A percentile compares a stretch with the other conserved stretches of the same genome.
phyloP scores from a whole-genome alignment of 2,329 filamentous ascomycete species.

The Talaromyces marneffei region DNA sequence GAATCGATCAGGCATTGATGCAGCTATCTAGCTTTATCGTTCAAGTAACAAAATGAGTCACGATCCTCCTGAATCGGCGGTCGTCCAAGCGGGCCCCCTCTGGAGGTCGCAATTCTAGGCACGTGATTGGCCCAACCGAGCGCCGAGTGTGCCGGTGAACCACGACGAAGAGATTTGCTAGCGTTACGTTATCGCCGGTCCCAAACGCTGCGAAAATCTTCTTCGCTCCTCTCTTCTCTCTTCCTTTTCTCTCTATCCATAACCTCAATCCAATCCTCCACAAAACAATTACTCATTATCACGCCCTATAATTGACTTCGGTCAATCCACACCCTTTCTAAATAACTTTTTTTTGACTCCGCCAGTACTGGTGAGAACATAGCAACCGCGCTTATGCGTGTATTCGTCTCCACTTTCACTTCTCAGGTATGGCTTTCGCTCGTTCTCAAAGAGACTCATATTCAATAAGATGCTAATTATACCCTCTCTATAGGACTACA shows the following conservation, averaged over 20 bases:
- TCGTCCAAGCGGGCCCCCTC: neutral
- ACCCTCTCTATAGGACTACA: slow-evolving; percentile 51
- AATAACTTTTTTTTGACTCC: neutral
- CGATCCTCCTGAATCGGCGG: slow-evolving; percentile 11
- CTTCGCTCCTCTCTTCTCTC: slow-evolving; percentile 1
- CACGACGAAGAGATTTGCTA: neutral
- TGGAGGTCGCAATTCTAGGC: slow-evolving; percentile 7
- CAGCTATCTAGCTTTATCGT: neutral
- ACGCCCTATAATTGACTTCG: neutral
- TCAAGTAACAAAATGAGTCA: slow-evolving; percentile 2
- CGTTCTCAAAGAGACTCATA: neutral
- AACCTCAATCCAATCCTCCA: neutral
- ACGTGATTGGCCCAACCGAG: slow-evolving; percentile 4
- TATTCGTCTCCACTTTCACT: slow-evolving; percentile 76
- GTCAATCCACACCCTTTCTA: neutral
- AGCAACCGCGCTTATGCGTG: slow-evolving; percentile 70
- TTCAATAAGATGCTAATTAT: slow-evolving; percentile 12
- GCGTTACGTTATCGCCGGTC: neutral
- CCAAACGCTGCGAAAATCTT: slow-evolving; percentile 8
- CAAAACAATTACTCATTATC: neutral
- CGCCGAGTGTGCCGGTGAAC: slow-evolving; percentile 4
- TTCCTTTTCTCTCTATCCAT: neutral
- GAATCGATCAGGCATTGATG: neutral
- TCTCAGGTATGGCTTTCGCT: slow-evolving; percentile 61
- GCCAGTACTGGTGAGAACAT: slow-evolving; percentile 29